Conservation (phyloP, 225 moss, liverwort and hornwort species). For the Physcomitrium patens region DNA sequence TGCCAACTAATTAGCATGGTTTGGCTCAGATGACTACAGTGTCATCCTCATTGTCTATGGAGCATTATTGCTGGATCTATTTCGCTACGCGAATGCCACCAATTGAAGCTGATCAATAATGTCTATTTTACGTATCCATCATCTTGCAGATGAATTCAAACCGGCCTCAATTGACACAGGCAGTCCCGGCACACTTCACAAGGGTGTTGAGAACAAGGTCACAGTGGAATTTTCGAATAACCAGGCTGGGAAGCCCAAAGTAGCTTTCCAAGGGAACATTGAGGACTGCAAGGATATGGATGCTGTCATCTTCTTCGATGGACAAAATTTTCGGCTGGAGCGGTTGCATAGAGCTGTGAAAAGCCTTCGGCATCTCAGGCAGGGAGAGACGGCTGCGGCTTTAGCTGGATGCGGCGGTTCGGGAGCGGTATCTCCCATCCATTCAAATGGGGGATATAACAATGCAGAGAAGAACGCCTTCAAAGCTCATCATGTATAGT, state of each 20-base stretch:
- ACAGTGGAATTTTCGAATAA: slow-evolving; percentile 91
- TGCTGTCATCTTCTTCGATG: slow-evolving; percentile 89
- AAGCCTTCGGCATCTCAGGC: slow-evolving; percentile 86
- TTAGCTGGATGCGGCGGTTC: slow-evolving; percentile 52
- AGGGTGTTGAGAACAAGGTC: slow-evolving; percentile 84
- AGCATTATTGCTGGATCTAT: neutral
- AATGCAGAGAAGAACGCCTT: slow-evolving; percentile 49
- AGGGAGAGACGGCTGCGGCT: slow-evolving; percentile 76
- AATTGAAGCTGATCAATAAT: neutral
- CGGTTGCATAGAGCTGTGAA: slow-evolving; percentile 89
- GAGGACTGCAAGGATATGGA: slow-evolving; percentile 92
- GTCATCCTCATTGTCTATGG: neutral
- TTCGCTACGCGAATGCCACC: neutral
- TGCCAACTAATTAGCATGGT: neutral
- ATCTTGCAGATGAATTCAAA: slow-evolving; percentile 91
- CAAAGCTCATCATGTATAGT: slow-evolving; percentile 62
- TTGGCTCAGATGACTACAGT: neutral
- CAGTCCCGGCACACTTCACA: slow-evolving; percentile 80
- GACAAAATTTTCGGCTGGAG: slow-evolving; percentile 74
- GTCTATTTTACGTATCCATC: neutral
- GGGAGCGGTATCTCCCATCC: slow-evolving; percentile 56
- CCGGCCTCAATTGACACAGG: slow-evolving; percentile 91
- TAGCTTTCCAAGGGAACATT: slow-evolving; percentile 89
- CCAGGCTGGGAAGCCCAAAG: slow-evolving; percentile 90
- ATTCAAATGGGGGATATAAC: slow-evolving; percentile 53